These are phyloP conservation scores for Eimeria praecox DNA, from an alignment of 169 alveolate species.

Conservation along the genomic window DNA sequence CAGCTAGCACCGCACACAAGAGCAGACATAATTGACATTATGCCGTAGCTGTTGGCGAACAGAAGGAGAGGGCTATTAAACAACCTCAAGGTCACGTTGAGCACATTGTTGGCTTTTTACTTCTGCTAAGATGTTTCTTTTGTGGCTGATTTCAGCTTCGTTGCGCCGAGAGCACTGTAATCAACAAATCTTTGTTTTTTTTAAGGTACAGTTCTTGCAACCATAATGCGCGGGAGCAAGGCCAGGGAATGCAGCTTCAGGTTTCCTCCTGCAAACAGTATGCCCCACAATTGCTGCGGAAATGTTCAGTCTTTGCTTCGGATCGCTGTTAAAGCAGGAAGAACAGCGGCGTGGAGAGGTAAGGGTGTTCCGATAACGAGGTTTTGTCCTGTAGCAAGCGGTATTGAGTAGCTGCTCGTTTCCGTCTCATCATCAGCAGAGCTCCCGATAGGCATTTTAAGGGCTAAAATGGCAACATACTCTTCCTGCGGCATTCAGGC, in stretches of 20 bases:
- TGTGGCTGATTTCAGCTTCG: conserved; percentile 61
- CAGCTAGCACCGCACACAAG: background rate
- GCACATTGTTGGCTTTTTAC: background rate
- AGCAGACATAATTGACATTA: background rate
- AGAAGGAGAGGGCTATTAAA: background rate
- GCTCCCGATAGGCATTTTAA: background rate
- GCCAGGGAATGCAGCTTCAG: background rate
- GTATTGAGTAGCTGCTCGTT: background rate
- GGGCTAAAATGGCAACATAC: background rate
- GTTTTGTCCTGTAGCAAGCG: background rate
- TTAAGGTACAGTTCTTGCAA: conserved; percentile 34
- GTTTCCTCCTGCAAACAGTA: background rate
- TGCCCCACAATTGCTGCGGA: background rate
- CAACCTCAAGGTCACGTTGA: background rate
- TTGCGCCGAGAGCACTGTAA: conserved; percentile 69
- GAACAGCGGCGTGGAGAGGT: conserved; percentile 67
- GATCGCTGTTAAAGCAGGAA: conserved; percentile 68
- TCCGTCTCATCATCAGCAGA: background rate
- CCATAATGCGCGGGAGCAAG: background rate
- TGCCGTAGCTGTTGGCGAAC: background rate
- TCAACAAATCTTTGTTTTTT: conserved; percentile 64
- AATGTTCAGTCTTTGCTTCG: conserved; percentile 66
- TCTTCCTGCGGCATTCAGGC: background rate
- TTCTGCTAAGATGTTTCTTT: background rate
- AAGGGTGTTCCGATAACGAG: background rate